Evolutionary conservation across 164 flowering plant genomes (phyloP), one percentile per base, ranked within the genome.

Genomic region (Malania oleifera): DNA sequence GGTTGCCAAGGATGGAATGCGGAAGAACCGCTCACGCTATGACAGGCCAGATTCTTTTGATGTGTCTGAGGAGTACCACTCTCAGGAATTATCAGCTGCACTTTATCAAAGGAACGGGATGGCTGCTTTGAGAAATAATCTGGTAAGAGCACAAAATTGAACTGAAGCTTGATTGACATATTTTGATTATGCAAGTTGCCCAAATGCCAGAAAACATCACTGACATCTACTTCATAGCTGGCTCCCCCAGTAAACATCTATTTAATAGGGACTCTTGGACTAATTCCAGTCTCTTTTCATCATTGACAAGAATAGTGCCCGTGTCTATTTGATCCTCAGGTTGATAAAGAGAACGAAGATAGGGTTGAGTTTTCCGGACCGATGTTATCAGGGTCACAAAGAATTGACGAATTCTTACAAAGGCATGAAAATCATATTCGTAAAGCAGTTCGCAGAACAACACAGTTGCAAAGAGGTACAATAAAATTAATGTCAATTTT

Each of bases 401-500:
- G 35, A 52, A 47, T 63, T 1, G 76, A 77, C 17, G 68, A 74
- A 27, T 49, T 63, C 35, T 14, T 69, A 60, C 68, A 58, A 24
- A 60, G 45, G 14, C 69, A 72, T 20, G 74, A 67, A 19, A 48
- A 31, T 18, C 69, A 66, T 20, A 64, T 66, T 19, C 73, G 74
- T 2, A 73, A 50, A 47, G 76, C 68, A 43, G 53, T 35, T 54
- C 67, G 59, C 2, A 71, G n/a, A n/a, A n/a, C 37, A 57, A 59
- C 81, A 37, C 51, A 68, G 52, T 63, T 65, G 54, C 68, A 63
- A 13, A 70, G 64, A 60, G 70, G 71, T 73, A 54, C 25, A 48
- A 48, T 17, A 47, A 58, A 43, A 44, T 41, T 17, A 24, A 38
- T 14, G 6, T 54, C 19, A 14, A 29, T 2, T n/a, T 5, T n/a